These are phyloP conservation scores for Leccinum rimulosum DNA, from an alignment of 768 basidiomycete species.

Conservation along the genomic window DNA sequence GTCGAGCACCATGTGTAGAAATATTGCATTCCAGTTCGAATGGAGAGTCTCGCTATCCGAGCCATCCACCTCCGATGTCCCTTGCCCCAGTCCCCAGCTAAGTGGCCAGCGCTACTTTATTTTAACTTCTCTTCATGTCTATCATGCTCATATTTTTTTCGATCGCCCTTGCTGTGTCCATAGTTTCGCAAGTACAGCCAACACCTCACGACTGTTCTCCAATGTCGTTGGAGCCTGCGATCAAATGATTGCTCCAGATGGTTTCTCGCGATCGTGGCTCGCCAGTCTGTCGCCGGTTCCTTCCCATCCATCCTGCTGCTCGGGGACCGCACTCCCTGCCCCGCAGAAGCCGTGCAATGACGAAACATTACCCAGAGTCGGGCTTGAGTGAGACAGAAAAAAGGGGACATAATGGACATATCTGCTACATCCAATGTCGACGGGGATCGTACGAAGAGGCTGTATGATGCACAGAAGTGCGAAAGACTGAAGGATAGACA, in stretches of 20 bases:
- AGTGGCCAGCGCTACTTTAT: not conserved
- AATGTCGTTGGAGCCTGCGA: constrained; percentile 35
- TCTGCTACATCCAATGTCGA: not conserved
- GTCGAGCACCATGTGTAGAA: not conserved
- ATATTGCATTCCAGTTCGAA: too few relatives aligned
- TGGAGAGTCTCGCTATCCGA: too few relatives aligned
- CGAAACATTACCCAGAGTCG: constrained; percentile 12
- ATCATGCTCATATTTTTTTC: constrained; percentile 7
- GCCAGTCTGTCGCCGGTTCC: not conserved
- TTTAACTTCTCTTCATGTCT: constrained; percentile 1
- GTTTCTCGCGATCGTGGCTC: constrained; percentile 41
- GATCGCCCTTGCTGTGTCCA: constrained; percentile 12
- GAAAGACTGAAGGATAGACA: too few relatives aligned
- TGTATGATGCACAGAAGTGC: not conserved
- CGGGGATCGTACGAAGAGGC: not conserved
- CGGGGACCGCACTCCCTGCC: constrained; percentile 32
- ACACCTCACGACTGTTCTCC: not conserved
- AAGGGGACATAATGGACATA: not conserved
- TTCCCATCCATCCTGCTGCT: not conserved
- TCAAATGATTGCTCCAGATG: constrained; percentile 44
- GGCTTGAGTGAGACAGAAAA: constrained; percentile 24
- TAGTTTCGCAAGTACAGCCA: constrained; percentile 14
- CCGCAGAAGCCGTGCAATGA: constrained; percentile 19
- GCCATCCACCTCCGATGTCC: not conserved
- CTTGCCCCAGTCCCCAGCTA: not conserved